These are phyloP conservation scores for Porcisia deanei DNA, from an alignment of 208 protist species.

Conservation along the genomic window DNA sequence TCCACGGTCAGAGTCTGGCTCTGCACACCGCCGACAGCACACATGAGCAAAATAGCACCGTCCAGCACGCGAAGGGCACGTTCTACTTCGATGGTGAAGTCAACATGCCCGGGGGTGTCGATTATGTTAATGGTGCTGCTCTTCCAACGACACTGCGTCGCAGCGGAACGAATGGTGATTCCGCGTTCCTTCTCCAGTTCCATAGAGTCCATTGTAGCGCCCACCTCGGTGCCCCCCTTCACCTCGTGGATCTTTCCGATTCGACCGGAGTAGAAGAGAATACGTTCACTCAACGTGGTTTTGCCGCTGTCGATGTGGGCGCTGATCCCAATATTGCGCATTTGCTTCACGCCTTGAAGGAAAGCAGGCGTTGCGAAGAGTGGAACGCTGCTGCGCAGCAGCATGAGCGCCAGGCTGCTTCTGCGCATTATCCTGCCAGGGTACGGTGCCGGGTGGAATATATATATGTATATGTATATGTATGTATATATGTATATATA, in stretches of 20 bases:
- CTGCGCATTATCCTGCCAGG: slow-evolving; percentile 38
- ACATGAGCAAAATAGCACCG: slow-evolving; percentile 98
- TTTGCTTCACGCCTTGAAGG: slow-evolving; percentile 59
- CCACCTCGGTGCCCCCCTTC: slow-evolving; percentile 97
- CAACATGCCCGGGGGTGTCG: slow-evolving; percentile 99
- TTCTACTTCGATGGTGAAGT: slow-evolving; percentile 99
- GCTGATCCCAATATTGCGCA: slow-evolving; percentile 97
- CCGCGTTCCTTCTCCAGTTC: slow-evolving; percentile 98
- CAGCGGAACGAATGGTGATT: slow-evolving; percentile 99
- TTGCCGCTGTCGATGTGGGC: slow-evolving; percentile 99
- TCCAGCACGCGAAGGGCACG: slow-evolving; percentile 98
- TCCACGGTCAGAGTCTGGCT: slow-evolving; percentile 99
- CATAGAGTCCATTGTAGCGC: slow-evolving; percentile 99
- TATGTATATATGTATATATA: neutral
- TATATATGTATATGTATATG: neutral
- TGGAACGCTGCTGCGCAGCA: slow-evolving; percentile 35
- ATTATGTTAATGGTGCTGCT: slow-evolving; percentile 98
- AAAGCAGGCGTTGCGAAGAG: slow-evolving; percentile 77
- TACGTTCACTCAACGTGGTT: slow-evolving; percentile 99
- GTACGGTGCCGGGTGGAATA: neutral
- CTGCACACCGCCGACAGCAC: slow-evolving; percentile 96
- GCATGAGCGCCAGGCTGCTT: slow-evolving; percentile 29
- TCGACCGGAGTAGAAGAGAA: slow-evolving; percentile 97
- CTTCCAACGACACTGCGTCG: slow-evolving; percentile 97
- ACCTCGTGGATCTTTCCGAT: slow-evolving; percentile 98